Percentiles rank a stretch among this genome's conserved stretches.
These are phyloP conservation scores for Globisporangium sylvaticum DNA, from an alignment of 352 stramenopile genomes.

Conservation along the genomic window DNA sequence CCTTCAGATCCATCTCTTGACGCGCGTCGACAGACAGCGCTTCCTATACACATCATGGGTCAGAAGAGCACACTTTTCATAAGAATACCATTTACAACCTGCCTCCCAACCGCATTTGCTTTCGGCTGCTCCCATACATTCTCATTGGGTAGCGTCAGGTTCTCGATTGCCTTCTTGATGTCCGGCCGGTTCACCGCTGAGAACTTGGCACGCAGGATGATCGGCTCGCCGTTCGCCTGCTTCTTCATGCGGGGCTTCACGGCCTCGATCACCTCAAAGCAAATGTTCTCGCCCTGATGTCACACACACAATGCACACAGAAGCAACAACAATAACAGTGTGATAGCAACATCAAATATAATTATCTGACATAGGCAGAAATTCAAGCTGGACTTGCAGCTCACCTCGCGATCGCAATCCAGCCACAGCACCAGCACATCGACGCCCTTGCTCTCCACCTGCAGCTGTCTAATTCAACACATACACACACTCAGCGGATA, in stretches of 20 bases:
- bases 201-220: too few relatives aligned
- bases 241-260: too few relatives aligned
- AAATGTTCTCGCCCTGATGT: too few relatives aligned
- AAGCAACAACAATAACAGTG: too few relatives aligned
- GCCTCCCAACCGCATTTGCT: neutral
- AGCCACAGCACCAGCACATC: constrained; percentile 85
- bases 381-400: neutral
- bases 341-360: too few relatives aligned
- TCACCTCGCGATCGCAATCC: constrained; percentile 86
- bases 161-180: constrained; percentile 62
- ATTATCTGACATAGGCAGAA: too few relatives aligned
- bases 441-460: constrained; percentile 9
- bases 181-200: constrained; percentile 60
- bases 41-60: constrained; percentile 33
- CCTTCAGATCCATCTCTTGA: constrained; percentile 75
- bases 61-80: too few relatives aligned
- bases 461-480: too few relatives aligned
- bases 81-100: neutral
- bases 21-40: constrained; percentile 76
- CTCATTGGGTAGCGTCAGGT: constrained; percentile 58
- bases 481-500: too few relatives aligned
- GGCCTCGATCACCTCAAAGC: too few relatives aligned
- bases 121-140: constrained; percentile 16
- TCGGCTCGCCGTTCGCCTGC: too few relatives aligned
- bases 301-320: too few relatives aligned